Conservation (phyloP, 306 rosid genomes). For the Medicago ruthenica region DNA sequence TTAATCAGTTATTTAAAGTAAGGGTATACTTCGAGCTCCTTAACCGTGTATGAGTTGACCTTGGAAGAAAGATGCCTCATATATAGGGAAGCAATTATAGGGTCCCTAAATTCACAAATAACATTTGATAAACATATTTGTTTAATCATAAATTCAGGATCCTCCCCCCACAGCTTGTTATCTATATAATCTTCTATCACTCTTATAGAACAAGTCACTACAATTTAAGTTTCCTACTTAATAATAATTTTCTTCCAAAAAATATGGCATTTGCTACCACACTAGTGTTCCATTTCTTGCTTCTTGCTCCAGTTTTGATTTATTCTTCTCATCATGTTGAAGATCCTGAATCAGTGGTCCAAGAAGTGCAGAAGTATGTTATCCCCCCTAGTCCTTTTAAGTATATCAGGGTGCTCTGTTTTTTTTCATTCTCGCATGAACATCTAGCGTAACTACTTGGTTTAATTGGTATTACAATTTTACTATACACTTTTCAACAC, state of each 20-base stretch:
- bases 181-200: conserved; percentile 49
- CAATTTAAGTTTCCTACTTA: conserved; percentile 10
- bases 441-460: too few relatives aligned
- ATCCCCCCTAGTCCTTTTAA: neutral
- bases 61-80: conserved; percentile 25
- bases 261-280: conserved; percentile 57
- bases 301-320: conserved; percentile 44
- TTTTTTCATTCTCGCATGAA: too few relatives aligned
- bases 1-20: conserved; percentile 21
- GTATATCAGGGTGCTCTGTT: neutral
- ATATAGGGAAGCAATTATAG: neutral
- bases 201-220: conserved; percentile 44
- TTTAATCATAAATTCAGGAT: conserved; percentile 36
- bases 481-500: too few relatives aligned
- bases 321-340: conserved; percentile 56
- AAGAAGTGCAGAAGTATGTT: conserved; percentile 67
- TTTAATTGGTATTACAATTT: too few relatives aligned
- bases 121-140: conserved; percentile 16
- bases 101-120: conserved; percentile 39
- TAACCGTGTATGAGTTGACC: conserved; percentile 24
- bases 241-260: conserved; percentile 24
- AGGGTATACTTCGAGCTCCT: conserved; percentile 7
- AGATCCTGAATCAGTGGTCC: conserved; percentile 62
- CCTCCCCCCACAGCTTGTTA: conserved; percentile 10
- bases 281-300: conserved; percentile 45